A percentile compares a stretch with the other conserved stretches of the same genome.
phyloP scores from a whole-genome alignment of 2,329 filamentous ascomycete genomes.

The Ophiostoma sp. region DNA sequence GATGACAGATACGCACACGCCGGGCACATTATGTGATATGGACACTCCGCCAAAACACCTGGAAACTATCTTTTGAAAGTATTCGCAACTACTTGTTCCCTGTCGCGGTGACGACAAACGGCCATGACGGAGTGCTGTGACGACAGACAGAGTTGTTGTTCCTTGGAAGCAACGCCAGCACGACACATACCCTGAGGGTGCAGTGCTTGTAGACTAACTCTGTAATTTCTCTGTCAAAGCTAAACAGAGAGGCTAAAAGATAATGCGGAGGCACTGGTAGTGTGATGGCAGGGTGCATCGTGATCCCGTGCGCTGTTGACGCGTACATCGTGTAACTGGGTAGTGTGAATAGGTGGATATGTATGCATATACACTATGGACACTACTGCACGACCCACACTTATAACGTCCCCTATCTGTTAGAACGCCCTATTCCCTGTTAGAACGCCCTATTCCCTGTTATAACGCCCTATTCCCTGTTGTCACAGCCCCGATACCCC shows the following conservation, averaged over 20 bases:
- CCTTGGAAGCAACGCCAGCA: neutral
- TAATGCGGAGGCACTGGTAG: neutral
- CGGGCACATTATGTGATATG: neutral
- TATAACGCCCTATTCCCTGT: neutral
- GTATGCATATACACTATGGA: neutral
- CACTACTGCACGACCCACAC: neutral
- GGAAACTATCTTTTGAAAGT: neutral
- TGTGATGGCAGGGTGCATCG: constrained; percentile 7
- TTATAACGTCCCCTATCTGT: neutral
- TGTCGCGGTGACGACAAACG: neutral
- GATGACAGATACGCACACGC: neutral
- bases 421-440: no score
- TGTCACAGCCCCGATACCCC: neutral
- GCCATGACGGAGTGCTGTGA: neutral
- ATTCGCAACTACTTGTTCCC: neutral
- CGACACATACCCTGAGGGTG: neutral
- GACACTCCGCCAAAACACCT: neutral
- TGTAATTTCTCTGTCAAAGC: neutral
- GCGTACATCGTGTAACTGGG: neutral
- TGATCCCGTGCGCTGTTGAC: constrained; percentile 7
- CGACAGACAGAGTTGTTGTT: neutral
- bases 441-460: neutral
- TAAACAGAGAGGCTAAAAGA: neutral
- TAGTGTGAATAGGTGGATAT: neutral
- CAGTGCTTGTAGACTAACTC: neutral